phyloP scores from a whole-genome alignment of 2,329 filamentous ascomycete species.

The Ophiognomonia clavigignenti-juglandacearum region DNA sequence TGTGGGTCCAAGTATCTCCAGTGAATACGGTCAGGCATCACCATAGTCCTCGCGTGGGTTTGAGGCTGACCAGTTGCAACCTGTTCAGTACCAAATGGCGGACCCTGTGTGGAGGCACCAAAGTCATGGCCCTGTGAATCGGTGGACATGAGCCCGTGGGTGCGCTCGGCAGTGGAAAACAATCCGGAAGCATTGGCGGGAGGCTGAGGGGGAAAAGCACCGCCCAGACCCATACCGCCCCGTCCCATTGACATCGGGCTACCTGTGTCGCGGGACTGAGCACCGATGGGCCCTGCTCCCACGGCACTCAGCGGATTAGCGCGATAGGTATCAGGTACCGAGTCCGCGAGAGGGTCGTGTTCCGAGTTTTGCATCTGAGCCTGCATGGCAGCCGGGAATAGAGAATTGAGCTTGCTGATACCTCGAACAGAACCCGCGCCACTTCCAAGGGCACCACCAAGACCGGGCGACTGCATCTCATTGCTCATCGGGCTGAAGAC shows the following conservation, averaged over 20 bases:
- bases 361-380: conserved; percentile 79
- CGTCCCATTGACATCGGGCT: conserved; percentile 52
- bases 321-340: conserved; percentile 50
- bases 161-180: conserved; percentile 34
- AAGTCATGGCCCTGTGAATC: conserved; percentile 28
- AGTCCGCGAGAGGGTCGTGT: conserved; percentile 54
- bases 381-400: conserved; percentile 88
- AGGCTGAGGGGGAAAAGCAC: conserved; percentile 39
- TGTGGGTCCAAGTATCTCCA: conserved; percentile 98
- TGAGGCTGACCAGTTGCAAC: conserved; percentile 47
- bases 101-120: conserved; percentile 19
- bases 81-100: conserved; percentile 29
- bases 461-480: conserved; percentile 71
- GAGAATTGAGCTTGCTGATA: conserved; percentile 75
- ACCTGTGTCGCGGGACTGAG: conserved; percentile 51
- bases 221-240: conserved; percentile 40
- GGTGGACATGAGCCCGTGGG: conserved; percentile 28
- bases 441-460: conserved; percentile 59
- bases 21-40: conserved; percentile 98
- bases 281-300: conserved; percentile 54
- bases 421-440: conserved; percentile 65
- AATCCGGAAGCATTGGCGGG: conserved; percentile 26
- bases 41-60: conserved; percentile 80
- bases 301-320: conserved; percentile 62
- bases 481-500: conserved; percentile 67